phyloP scores from a whole-genome alignment of 345 rosid genomes.

The Eucalyptus brandiana region DNA sequence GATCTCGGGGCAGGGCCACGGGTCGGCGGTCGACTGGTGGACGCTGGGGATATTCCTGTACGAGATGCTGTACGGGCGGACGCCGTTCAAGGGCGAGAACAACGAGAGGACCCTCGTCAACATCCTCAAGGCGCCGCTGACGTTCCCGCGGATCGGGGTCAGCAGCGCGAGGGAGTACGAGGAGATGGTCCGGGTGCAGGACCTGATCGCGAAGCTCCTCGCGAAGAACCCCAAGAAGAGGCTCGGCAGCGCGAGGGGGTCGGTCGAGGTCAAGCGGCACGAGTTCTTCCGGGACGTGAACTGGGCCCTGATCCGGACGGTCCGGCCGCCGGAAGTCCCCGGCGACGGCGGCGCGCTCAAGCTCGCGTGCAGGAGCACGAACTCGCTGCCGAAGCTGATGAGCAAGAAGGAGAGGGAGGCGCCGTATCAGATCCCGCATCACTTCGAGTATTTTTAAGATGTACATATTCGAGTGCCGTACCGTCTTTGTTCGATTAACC shows the following conservation, averaged over 20 bases:
- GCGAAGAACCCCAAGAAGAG: slow-evolving; percentile 84
- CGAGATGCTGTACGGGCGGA: slow-evolving; percentile 78
- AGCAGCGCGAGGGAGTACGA: slow-evolving; percentile 41
- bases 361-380: neutral
- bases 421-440: slow-evolving; percentile 64
- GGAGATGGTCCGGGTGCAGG: slow-evolving; percentile 57
- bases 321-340: slow-evolving; percentile 78
- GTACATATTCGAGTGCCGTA: neutral
- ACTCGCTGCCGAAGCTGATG: slow-evolving; percentile 40
- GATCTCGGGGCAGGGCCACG: slow-evolving; percentile 95
- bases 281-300: slow-evolving; percentile 77
- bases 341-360: neutral
- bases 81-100: slow-evolving; percentile 92
- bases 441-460: slow-evolving; percentile 75
- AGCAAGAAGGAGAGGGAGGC: slow-evolving; percentile 60
- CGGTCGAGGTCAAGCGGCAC: slow-evolving; percentile 76
- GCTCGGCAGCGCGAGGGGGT: slow-evolving; percentile 64
- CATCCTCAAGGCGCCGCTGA: slow-evolving; percentile 71
- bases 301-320: slow-evolving; percentile 83
- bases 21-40: slow-evolving; percentile 99
- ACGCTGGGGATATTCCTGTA: slow-evolving; percentile 76
- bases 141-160: slow-evolving; percentile 54
- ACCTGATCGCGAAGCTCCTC: slow-evolving; percentile 56
- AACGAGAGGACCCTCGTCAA: slow-evolving; percentile 75
- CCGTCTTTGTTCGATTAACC: neutral